These are phyloP conservation scores for Limnanthes douglasii DNA, from an alignment of 345 rosid species.

Conservation along the genomic window DNA sequence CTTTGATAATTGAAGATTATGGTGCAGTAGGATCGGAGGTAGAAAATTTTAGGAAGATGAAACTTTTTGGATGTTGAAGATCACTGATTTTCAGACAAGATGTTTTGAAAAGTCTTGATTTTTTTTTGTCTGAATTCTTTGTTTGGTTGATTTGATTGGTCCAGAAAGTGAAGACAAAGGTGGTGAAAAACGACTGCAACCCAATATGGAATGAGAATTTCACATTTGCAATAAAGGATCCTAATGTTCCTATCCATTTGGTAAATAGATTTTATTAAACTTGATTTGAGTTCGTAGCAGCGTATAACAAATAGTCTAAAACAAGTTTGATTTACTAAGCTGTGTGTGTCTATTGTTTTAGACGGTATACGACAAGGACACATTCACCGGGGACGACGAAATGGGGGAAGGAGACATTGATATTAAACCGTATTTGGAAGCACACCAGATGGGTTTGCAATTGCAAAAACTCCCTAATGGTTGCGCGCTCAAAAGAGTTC, in stretches of 20 bases:
- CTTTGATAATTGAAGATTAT: too few species aligned
- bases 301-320: too few species aligned
- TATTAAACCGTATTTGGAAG: slow-evolving; percentile 34
- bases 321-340: slow-evolving; percentile 3
- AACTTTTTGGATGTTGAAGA: too few species aligned
- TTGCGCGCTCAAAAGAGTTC: slow-evolving; percentile 35
- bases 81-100: too few species aligned
- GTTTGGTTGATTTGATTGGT: not conserved
- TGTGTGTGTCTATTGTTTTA: slow-evolving; percentile 18
- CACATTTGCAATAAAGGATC: slow-evolving; percentile 47
- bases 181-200: slow-evolving; percentile 51
- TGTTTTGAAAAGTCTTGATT: too few species aligned
- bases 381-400: slow-evolving; percentile 50
- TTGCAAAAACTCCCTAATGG: slow-evolving; percentile 37
- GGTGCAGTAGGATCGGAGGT: too few species aligned
- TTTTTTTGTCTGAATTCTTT: not conserved
- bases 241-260: slow-evolving; percentile 31
- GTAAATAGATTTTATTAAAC: too few species aligned
- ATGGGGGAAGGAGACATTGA: slow-evolving; percentile 80
- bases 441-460: slow-evolving; percentile 30
- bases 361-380: slow-evolving; percentile 78
- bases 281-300: too few species aligned
- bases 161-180: slow-evolving; percentile 68
- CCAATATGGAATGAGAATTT: slow-evolving; percentile 83
- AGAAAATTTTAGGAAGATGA: too few species aligned